phyloP scores from a whole-genome alignment of 176 grass and related monocot species.

The Miscanthus lutarioriparius region DNA sequence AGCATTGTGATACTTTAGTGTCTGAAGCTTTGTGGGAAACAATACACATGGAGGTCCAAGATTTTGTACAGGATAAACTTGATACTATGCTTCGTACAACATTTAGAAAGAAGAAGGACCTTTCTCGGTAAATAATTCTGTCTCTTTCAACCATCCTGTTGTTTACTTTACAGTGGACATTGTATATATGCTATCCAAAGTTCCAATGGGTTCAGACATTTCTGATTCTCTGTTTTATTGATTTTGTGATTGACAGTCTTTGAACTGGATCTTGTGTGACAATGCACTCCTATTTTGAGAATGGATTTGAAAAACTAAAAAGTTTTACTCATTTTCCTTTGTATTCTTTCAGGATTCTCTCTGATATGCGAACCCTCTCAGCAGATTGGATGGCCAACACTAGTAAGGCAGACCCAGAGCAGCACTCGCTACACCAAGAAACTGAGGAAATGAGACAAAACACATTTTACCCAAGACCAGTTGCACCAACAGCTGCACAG shows the following conservation, averaged over 20 bases:
- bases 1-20: constrained; percentile 87
- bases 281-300: constrained; percentile 11
- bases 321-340: constrained; percentile 40
- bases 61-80: constrained; percentile 98
- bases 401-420: constrained; percentile 77
- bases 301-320: constrained; percentile 19
- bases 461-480: constrained; percentile 90
- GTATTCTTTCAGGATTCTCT: constrained; percentile 86
- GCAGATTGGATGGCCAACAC: constrained; percentile 99
- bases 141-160: constrained; percentile 21
- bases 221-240: constrained; percentile 19
- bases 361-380: constrained; percentile 97
- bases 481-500: constrained; percentile 97
- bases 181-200: constrained; percentile 18
- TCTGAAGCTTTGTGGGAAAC: constrained; percentile 99
- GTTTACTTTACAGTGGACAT: constrained; percentile 12
- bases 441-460: constrained; percentile 71
- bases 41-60: constrained; percentile 98
- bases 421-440: constrained; percentile 74
- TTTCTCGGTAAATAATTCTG: constrained; percentile 79
- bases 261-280: constrained; percentile 3
- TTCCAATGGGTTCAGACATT: not conserved
- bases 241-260: constrained; percentile 7
- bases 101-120: constrained; percentile 96
- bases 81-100: constrained; percentile 93